Evolutionary conservation across 1,139 yeast genomes (phyloP).

Genomic region (Scheffersomyces insectosa): DNA sequence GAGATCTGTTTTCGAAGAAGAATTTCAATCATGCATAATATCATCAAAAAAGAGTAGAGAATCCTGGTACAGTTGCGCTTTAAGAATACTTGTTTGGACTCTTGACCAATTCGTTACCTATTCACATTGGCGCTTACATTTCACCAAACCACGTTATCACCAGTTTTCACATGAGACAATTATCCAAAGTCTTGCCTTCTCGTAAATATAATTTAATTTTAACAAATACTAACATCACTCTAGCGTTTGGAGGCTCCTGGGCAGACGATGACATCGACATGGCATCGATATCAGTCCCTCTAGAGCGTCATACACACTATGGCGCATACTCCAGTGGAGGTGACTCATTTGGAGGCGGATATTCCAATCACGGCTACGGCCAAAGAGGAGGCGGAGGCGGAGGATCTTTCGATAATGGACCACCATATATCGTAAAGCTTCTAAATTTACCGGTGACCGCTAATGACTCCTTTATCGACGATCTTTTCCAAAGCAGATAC

Average conservation of each 20-base stretch:
- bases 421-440: constrained; percentile 61
- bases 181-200: too few species aligned
- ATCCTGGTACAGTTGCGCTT: too few species aligned
- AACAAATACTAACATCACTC: not conserved
- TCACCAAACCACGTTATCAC: not conserved
- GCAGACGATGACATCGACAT: constrained; percentile 77
- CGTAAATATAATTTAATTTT: too few species aligned
- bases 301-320: constrained; percentile 15
- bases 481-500: constrained; percentile 44
- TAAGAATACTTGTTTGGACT: too few species aligned
- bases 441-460: constrained; percentile 49
- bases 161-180: not conserved
- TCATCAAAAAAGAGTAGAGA: too few species aligned
- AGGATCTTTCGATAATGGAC: constrained; percentile 32
- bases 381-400: constrained; percentile 11
- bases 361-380: constrained; percentile 6
- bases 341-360: constrained; percentile 7
- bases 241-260: constrained; percentile 61
- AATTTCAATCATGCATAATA: too few species aligned
- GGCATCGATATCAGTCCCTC: constrained; percentile 64
- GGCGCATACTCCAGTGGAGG: constrained; percentile 3
- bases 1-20: too few species aligned
- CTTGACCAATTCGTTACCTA: too few species aligned
- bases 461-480: constrained; percentile 40
- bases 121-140: too few species aligned